These are phyloP conservation scores for Fusarium sp. DNA, from an alignment of 2,329 filamentous ascomycete genomes.

Conservation along the genomic window DNA sequence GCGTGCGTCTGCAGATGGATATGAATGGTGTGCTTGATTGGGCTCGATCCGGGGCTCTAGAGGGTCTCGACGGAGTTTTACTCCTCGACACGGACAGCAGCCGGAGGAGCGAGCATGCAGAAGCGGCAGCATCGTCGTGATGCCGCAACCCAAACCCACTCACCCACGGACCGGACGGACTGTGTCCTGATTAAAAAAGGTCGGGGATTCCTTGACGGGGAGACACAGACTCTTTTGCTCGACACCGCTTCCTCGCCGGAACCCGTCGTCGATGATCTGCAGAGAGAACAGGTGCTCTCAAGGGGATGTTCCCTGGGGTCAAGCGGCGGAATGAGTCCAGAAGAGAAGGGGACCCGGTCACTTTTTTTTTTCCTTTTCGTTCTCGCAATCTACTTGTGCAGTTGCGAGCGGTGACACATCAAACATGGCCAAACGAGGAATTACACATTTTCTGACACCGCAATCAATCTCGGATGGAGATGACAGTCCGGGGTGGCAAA, in stretches of 20 bases:
- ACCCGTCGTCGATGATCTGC: constrained; percentile 37
- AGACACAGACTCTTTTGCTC: background rate
- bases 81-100: constrained; percentile 4
- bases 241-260: constrained; percentile 37
- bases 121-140: background rate
- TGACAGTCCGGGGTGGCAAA: constrained; percentile 28
- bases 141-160: constrained; percentile 5
- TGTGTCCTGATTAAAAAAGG: constrained; percentile 4
- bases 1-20: constrained; percentile 27
- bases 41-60: constrained; percentile 9
- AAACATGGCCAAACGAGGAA: constrained; percentile 11
- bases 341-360: background rate
- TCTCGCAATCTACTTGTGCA: background rate
- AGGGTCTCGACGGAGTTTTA: background rate
- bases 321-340: background rate
- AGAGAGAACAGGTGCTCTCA: constrained; percentile 13
- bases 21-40: constrained; percentile 22
- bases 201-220: constrained; percentile 8
- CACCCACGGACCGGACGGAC: constrained; percentile 7
- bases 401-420: constrained; percentile 17
- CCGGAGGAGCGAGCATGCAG: constrained; percentile 2
- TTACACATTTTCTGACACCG: background rate
- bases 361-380: background rate
- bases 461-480: constrained; percentile 22
- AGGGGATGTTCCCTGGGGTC: constrained; percentile 4